These are phyloP conservation scores for Solanum bulbocastanum DNA, from an alignment of 257 asterid species.

Conservation along the genomic window DNA sequence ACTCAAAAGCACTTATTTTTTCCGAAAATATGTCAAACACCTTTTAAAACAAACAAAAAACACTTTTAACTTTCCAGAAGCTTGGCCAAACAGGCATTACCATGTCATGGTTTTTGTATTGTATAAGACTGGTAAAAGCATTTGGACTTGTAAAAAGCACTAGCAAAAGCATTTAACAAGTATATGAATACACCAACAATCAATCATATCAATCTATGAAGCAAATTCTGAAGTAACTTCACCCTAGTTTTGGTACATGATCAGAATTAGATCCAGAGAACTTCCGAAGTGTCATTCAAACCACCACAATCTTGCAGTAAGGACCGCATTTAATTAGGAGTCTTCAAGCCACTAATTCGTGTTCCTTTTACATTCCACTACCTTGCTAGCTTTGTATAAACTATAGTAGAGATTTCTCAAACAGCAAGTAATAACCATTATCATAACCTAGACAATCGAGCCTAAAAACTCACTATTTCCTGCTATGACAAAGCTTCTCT, in stretches of 20 bases:
- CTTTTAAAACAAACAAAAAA: not conserved
- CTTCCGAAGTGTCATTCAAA: not conserved
- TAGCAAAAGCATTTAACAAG: not conserved
- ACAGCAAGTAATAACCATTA: not conserved
- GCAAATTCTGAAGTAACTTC: not conserved
- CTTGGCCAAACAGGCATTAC: not conserved
- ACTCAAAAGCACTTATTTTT: not conserved
- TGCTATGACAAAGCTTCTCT: not conserved
- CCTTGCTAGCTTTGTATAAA: not conserved
- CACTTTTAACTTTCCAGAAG: not conserved
- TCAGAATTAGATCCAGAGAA: not conserved
- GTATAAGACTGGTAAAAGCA: not conserved
- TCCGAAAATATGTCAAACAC: not conserved
- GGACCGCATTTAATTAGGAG: not conserved
- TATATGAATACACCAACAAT: not conserved
- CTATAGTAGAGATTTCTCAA: not conserved
- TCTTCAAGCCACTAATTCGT: not conserved
- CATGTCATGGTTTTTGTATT: not conserved
- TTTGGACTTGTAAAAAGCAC: not conserved
- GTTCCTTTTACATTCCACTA: not conserved
- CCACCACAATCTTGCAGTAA: not conserved
- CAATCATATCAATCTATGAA: not conserved
- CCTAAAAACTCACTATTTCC: not conserved
- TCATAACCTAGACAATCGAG: not conserved
- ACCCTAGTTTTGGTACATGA: not conserved